Conservation (phyloP, 768 basidiomycete genomes). For the Pholiota molesta region DNA sequence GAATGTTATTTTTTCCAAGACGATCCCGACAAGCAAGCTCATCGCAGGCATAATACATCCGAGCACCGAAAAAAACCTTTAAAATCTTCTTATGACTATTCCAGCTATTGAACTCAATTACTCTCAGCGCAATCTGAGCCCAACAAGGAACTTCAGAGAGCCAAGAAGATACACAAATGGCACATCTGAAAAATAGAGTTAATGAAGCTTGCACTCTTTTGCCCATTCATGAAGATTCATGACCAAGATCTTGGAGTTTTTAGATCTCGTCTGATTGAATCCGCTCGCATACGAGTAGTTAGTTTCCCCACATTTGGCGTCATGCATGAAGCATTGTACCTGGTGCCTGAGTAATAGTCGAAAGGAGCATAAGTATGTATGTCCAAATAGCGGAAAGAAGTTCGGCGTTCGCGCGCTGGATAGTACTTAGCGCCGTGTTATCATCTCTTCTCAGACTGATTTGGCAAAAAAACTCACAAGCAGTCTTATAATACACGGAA, state of each 20-base stretch:
- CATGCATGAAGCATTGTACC: background rate
- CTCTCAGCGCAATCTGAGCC: too few relatives aligned
- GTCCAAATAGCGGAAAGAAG: background rate
- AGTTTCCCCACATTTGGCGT: background rate
- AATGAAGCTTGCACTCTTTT: background rate
- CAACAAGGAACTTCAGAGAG: too few relatives aligned
- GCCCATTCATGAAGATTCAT: background rate
- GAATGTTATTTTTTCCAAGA: too few relatives aligned
- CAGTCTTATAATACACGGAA: too few relatives aligned
- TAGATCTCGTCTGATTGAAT: background rate
- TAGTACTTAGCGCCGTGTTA: background rate
- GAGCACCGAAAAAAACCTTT: too few relatives aligned
- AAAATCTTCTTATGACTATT: too few relatives aligned
- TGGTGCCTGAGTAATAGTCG: background rate
- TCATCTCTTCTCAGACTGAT: background rate
- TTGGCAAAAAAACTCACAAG: background rate
- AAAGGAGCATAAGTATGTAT: background rate
- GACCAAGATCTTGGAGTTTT: background rate
- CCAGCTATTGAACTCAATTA: too few relatives aligned
- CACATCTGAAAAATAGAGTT: background rate
- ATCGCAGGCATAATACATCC: too few relatives aligned
- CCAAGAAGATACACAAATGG: too few relatives aligned
- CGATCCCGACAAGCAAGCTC: too few relatives aligned
- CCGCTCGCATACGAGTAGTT: too few relatives aligned
- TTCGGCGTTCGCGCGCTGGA: background rate